phyloP scores from a whole-genome alignment of 2,329 filamentous ascomycete species.

The Leptographium radiaticola region DNA sequence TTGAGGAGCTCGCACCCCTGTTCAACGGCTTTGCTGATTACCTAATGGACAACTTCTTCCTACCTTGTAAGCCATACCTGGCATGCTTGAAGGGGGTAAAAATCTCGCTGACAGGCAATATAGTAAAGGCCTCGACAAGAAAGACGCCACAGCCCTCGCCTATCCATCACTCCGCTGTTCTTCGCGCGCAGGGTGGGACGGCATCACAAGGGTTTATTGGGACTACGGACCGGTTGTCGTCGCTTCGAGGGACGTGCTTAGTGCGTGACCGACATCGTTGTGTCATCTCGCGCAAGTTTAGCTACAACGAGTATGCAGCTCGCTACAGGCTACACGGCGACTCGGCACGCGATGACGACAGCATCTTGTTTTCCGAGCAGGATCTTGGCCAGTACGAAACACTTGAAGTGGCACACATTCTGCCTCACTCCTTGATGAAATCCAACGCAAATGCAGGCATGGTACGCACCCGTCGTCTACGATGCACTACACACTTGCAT shows the following conservation, averaged over 20 bases:
- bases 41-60: neutral
- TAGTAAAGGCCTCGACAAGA: neutral
- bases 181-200: neutral
- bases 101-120: neutral
- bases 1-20: neutral
- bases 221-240: neutral
- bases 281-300: neutral
- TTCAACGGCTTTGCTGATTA: neutral
- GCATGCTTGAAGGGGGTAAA: neutral
- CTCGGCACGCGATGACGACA: neutral
- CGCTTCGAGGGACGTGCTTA: neutral
- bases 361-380: neutral
- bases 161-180: neutral
- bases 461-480: too few relatives aligned
- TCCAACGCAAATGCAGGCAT: neutral
- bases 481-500: neutral
- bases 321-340: neutral
- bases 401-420: neutral
- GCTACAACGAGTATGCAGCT: neutral
- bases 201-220: neutral
- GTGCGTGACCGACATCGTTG: neutral
- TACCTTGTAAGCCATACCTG: neutral
- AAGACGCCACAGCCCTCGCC: neutral
- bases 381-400: neutral
- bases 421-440: neutral